Percentiles rank a stretch among this genome's conserved stretches.
phyloP scores from a whole-genome alignment of 768 basidiomycete species.

The Lyophyllum atratum region DNA sequence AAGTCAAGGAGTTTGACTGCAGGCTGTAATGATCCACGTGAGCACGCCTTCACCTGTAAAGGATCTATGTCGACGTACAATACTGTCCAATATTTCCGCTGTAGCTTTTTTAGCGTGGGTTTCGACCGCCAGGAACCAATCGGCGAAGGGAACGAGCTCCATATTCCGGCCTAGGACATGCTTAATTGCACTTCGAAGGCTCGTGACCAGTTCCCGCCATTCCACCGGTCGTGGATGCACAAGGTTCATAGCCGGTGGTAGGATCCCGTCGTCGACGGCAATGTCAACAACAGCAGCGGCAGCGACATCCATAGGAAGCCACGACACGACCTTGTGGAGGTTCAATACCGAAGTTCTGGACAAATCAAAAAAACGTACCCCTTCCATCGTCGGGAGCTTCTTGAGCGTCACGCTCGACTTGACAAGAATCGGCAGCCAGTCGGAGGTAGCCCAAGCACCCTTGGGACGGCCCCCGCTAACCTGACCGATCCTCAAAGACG shows the following conservation, averaged over 20 bases:
- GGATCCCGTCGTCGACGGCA: slow-evolving; percentile 19
- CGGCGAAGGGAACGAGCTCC: slow-evolving; percentile 9
- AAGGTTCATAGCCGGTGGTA: slow-evolving; percentile 33
- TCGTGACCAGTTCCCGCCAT: slow-evolving; percentile 32
- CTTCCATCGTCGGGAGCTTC: slow-evolving; percentile 24
- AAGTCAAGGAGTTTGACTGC: slow-evolving; percentile 17
- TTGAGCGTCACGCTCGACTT: slow-evolving; percentile 30
- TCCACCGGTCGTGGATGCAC: slow-evolving; percentile 36
- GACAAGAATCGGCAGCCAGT: slow-evolving; percentile 37
- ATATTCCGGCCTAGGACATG: slow-evolving; percentile 1
- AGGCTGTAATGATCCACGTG: slow-evolving; percentile 2
- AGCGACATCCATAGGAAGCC: slow-evolving; percentile 33
- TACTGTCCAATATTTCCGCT: slow-evolving; percentile 4
- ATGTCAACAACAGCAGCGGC: slow-evolving; percentile 30
- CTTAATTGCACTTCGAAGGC: neutral
- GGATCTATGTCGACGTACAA: slow-evolving; percentile 12
- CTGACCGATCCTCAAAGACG: slow-evolving; percentile 35
- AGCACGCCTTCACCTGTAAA: neutral
- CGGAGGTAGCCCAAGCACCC: slow-evolving; percentile 37
- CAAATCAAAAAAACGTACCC: slow-evolving; percentile 19
- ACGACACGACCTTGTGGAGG: slow-evolving; percentile 31
- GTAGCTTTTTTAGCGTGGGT: slow-evolving; percentile 5
- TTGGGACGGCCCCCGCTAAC: slow-evolving; percentile 29
- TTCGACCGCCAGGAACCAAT: slow-evolving; percentile 17
- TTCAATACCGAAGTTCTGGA: neutral